phyloP scores from a whole-genome alignment of 148 eudicot species.

The Camellia sinensis region DNA sequence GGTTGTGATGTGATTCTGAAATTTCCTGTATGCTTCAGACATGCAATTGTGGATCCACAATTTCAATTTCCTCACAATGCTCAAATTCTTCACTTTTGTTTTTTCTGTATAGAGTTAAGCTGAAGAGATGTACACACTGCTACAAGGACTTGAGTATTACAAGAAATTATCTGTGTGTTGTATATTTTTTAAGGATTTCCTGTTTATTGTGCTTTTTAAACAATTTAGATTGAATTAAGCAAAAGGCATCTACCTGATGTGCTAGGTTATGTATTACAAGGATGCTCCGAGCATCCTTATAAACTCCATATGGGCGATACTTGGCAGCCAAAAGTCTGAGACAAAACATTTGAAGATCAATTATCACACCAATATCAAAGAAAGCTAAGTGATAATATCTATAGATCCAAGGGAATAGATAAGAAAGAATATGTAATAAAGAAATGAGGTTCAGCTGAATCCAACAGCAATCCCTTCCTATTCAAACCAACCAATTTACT shows the following conservation, averaged over 20 bases:
- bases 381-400: neutral
- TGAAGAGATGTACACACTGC: neutral
- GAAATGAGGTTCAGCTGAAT: neutral
- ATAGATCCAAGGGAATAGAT: neutral
- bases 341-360: conserved; percentile 18
- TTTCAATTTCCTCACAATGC: neutral
- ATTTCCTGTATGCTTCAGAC: too few relatives aligned
- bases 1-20: too few relatives aligned
- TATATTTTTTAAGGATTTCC: neutral
- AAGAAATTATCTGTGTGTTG: neutral
- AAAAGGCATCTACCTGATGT: conserved; percentile 68
- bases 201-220: neutral
- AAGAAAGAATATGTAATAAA: neutral
- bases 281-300: conserved; percentile 89
- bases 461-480: neutral
- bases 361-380: neutral
- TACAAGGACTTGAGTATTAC: neutral
- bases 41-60: too few relatives aligned
- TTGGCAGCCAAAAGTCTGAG: conserved; percentile 87
- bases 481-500: neutral
- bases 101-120: too few relatives aligned
- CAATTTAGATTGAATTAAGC: neutral
- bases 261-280: conserved; percentile 86
- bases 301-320: conserved; percentile 95
- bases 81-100: neutral